Evolutionary conservation across 2,329 filamentous ascomycete species (phyloP), one percentile per base, ranked within the genome.

Genomic region (Ciborinia camelliae): DNA sequence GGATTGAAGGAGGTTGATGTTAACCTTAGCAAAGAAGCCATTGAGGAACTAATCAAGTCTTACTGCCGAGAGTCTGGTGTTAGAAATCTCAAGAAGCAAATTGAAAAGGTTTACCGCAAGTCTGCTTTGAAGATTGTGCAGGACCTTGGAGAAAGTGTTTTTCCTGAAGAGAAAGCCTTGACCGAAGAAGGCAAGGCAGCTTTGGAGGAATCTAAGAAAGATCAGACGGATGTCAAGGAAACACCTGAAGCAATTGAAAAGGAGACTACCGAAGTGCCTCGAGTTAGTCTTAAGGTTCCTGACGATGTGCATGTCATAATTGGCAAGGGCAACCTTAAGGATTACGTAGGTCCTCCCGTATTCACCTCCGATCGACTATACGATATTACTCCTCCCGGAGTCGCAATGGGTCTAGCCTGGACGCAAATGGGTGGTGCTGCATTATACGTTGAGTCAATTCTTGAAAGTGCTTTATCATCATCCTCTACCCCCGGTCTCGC

Each of bases 91-190:
- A 99, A 99, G 85, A 98, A 99, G 81, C 94, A 98, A 77, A 99
- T 99, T 68, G 95, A 99, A 77, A 99, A 99, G 81, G 92, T 99
- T 3, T 99, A 97, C 79, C 88, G 95, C 65, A 99, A 99, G 79
- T 92, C 94, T 18, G 96, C 95, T 0, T 82, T 99, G 68, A 98
- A 97, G 79, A 99, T 99, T 70, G 94, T 99, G 15, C 90, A 94
- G 75, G 93, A 98, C 68, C 83, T 98, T 18, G 94, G 94, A 58
- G 93, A 97, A 74, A 89, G 92, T 7, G 90, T 83, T 1, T 79
- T 97, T 2, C 84, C 90, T 3, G 93, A 97, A 75, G 87, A 90
- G 28, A 86, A 91, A 68, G 92, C 91, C 6, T 78, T 96, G 64
- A 97, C 93, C 0, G 87, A 91, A 10, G 91, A 96, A 76, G 92